phyloP scores from a whole-genome alignment of 2,329 filamentous ascomycete species.

The Colletotrichum limetticola region DNA sequence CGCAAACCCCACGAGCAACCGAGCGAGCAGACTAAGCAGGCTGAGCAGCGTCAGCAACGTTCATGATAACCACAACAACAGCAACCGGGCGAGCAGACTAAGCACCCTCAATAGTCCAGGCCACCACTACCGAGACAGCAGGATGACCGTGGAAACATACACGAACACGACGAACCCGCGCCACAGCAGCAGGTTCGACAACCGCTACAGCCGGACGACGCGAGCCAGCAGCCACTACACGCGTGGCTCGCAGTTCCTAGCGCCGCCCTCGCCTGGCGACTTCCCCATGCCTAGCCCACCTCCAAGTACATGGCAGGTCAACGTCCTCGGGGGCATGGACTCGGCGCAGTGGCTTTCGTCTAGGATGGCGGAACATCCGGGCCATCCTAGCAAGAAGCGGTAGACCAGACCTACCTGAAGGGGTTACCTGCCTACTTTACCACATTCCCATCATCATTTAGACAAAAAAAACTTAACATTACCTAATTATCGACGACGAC shows the following conservation, averaged over 20 bases:
- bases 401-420: neutral
- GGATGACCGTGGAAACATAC: conserved; percentile 4
- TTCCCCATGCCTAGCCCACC: conserved; percentile 12
- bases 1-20: neutral
- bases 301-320: conserved; percentile 15
- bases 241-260: conserved; percentile 21
- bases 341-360: conserved; percentile 27
- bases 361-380: conserved; percentile 24
- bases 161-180: neutral
- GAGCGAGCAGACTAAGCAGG: neutral
- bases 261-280: neutral
- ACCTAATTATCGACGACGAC: neutral
- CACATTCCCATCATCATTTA: neutral
- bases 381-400: neutral
- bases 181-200: neutral
- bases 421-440: neutral
- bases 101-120: neutral
- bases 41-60: neutral
- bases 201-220: conserved; percentile 18
- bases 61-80: neutral
- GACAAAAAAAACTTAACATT: neutral
- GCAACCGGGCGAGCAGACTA: neutral
- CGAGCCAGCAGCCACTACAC: conserved; percentile 17
- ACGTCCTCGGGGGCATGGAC: conserved; percentile 1
- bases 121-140: neutral